Evolutionary conservation across 805 yeast genomes (phyloP).

Genomic region (Candida michaelii): DNA sequence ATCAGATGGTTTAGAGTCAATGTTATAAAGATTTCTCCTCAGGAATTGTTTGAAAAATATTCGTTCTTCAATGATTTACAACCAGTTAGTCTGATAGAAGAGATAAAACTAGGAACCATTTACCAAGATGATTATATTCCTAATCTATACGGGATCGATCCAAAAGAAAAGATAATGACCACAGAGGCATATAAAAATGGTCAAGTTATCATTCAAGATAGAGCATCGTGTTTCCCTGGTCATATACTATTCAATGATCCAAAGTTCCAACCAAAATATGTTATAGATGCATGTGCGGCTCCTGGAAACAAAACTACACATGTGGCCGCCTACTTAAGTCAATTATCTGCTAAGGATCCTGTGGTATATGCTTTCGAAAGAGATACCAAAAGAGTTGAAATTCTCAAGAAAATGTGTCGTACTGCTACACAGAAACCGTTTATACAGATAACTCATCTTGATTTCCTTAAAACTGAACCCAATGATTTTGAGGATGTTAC

Average conservation of each 20-base stretch:
- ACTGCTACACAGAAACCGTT: conserved; percentile 51
- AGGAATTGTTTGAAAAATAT: conserved; percentile 37
- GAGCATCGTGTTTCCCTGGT: conserved; percentile 97
- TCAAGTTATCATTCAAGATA: conserved; percentile 83
- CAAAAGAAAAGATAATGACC: conserved; percentile 65
- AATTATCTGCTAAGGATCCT: background rate
- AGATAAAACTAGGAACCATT: conserved; percentile 48
- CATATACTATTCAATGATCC: conserved; percentile 64
- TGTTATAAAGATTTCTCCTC: conserved; percentile 49
- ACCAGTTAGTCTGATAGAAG: conserved; percentile 42
- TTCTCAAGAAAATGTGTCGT: conserved; percentile 72
- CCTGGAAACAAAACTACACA: conserved; percentile 99
- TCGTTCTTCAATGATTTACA: conserved; percentile 41
- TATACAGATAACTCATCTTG: conserved; percentile 57
- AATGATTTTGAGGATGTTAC: conserved; percentile 61
- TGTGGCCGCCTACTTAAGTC: conserved; percentile 62
- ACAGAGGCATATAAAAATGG: conserved; percentile 75
- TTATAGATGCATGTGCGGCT: conserved; percentile 95
- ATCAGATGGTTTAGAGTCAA: conserved; percentile 81
- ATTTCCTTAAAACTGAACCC: conserved; percentile 64
- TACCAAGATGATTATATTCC: conserved; percentile 76
- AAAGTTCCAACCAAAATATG: conserved; percentile 48
- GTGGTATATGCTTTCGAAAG: conserved; percentile 85
- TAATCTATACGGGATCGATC: conserved; percentile 78
- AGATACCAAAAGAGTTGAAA: conserved; percentile 69